phyloP scores from a whole-genome alignment of 306 rosid species.

The Alnus glutinosa region DNA sequence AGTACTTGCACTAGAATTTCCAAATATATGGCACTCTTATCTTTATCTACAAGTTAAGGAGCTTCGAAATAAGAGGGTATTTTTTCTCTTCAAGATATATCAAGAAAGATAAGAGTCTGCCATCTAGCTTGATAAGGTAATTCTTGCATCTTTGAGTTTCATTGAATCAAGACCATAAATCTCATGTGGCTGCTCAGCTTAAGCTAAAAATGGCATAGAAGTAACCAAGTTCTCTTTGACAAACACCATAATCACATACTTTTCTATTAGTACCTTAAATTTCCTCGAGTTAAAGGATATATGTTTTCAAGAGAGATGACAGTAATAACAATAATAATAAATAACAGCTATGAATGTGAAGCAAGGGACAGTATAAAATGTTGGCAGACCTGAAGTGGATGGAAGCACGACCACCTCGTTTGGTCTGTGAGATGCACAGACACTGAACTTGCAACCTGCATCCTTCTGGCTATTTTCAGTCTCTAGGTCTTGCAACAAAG shows the following conservation, averaged over 20 bases:
- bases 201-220: neutral
- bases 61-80: neutral
- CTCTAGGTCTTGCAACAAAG: constrained; percentile 33
- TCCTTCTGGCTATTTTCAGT: constrained; percentile 12
- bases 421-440: constrained; percentile 26
- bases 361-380: neutral
- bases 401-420: constrained; percentile 27
- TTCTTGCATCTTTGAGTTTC: neutral
- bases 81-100: too few species aligned
- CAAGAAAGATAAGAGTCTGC: neutral
- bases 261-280: neutral
- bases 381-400: constrained; percentile 37
- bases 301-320: neutral
- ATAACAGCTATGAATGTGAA: neutral
- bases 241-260: neutral
- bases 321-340: neutral
- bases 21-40: neutral
- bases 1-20: neutral
- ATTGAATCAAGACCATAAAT: neutral
- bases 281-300: neutral
- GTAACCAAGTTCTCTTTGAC: neutral
- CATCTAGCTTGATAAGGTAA: neutral
- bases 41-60: neutral
- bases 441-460: constrained; percentile 31
- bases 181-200: neutral